Evolutionary conservation across 208 protist genomes (phyloP), one percentile per base, ranked within the genome.

Genomic region (Leishmania major): DNA sequence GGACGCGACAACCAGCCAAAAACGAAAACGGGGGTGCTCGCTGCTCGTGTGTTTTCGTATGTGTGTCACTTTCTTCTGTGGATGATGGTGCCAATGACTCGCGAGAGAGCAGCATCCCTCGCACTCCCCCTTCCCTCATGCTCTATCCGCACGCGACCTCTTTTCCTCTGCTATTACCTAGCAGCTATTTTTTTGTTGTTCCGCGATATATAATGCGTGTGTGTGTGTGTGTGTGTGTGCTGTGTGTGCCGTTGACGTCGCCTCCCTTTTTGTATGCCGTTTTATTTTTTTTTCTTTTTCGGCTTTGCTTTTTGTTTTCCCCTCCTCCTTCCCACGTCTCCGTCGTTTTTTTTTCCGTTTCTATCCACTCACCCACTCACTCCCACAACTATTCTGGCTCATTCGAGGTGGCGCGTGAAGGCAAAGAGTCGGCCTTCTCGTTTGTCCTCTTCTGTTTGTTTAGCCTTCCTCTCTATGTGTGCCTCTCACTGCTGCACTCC

Each of bases 101-200:
- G 5, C 37, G 40, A 47, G 35, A 45, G 66, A 72, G 15, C 40
- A 28, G 37, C 35, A 40, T 22, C 10, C 5, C 37, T 47, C 17
- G 31, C 22, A 72, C 11, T n/a, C 40, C 15, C 66, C 37, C 31
- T 72, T 31, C 25, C 28, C 57, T 62, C 57, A 7, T 15, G 15
- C 40, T 11, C 67, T 37, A 49, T 28, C 67, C 40, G 11, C 37
- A n/a, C 37, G 17, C 40, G 22, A 72, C 28, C 43, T 69, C n/a
- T 40, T 31, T 69, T 25, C 31, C 31, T 72, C 67, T 47, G 15
- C 67, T 72, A 72, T n/a, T 25, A 72, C 2, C 22, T 17, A 49
- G 17, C 67, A 72, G 25, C 37, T 66, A 60, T 37, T 88, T 80
- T 53, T 66, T 3, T 43, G 3, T 45, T 45, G 3, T 64, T 82